A percentile compares a stretch with the other conserved stretches of the same genome.
These are phyloP conservation scores for Pontederia crassipes DNA, from an alignment of 176 grass and related monocot genomes.

Conservation along the genomic window DNA sequence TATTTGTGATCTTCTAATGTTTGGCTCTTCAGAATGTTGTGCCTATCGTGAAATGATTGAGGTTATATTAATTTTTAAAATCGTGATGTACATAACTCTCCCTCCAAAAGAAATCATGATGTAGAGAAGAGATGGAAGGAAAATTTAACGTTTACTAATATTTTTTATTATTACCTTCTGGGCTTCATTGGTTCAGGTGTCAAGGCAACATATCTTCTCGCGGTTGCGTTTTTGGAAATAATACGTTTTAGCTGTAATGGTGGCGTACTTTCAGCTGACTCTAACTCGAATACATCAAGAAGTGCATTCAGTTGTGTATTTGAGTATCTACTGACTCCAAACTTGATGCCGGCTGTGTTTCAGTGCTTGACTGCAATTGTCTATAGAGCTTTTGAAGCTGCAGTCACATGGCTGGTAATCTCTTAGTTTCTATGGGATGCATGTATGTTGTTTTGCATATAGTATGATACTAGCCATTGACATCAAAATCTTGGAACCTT, in stretches of 20 bases:
- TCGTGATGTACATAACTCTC: too few relatives aligned
- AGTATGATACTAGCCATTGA: neutral
- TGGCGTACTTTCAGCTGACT: slow-evolving; percentile 54
- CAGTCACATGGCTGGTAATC: slow-evolving; percentile 78
- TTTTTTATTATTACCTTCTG: slow-evolving; percentile 19
- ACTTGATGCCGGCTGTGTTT: slow-evolving; percentile 71
- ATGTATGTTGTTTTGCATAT: neutral
- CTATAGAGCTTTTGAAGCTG: slow-evolving; percentile 84
- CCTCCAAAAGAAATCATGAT: too few relatives aligned
- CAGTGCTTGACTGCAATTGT: slow-evolving; percentile 89
- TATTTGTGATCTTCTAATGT: slow-evolving; percentile 1
- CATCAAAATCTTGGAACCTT: neutral
- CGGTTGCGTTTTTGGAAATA: slow-evolving; percentile 95
- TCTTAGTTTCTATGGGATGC: slow-evolving; percentile 14
- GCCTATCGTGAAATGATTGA: neutral
- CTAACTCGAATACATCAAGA: slow-evolving; percentile 61
- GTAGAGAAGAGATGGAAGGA: neutral
- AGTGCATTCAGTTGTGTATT: slow-evolving; percentile 91
- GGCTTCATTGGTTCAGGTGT: slow-evolving; percentile 53
- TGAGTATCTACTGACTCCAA: slow-evolving; percentile 95
- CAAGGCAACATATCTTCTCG: slow-evolving; percentile 95
- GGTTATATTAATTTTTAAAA: neutral
- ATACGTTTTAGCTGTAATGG: slow-evolving; percentile 89
- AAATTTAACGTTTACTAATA: slow-evolving; percentile 13
- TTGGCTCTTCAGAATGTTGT: too few relatives aligned